A percentile compares a stretch with the other conserved stretches of the same genome.
Conservation (phyloP, 2,329 filamentous ascomycete genomes). For the Colletotrichum sp. region DNA sequence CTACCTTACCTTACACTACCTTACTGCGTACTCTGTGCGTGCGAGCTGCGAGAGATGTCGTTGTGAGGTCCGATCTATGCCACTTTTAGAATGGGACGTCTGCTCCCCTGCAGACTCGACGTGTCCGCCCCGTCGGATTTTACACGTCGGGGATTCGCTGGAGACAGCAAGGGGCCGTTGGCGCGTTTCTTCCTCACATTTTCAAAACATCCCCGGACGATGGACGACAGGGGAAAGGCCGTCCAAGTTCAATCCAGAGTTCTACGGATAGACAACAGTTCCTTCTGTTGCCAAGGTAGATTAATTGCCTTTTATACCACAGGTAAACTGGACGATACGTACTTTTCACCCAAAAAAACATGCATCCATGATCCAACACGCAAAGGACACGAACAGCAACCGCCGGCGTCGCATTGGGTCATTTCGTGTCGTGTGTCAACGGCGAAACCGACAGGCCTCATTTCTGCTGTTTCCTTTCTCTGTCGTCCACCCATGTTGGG, state of each 20-base stretch:
- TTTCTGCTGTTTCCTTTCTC: background rate
- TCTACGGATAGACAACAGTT: background rate
- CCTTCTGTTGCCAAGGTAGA: background rate
- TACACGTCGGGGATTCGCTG: background rate
- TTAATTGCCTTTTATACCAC: background rate
- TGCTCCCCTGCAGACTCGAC: constrained; percentile 3
- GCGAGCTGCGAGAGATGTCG: background rate
- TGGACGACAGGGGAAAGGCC: background rate
- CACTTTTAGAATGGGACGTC: background rate
- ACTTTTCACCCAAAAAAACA: too few species aligned
- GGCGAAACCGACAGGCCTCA: constrained; percentile 1
- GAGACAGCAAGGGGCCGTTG: constrained; percentile 2
- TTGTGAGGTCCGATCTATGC: background rate
- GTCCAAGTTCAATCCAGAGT: background rate
- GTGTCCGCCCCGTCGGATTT: constrained; percentile 5
- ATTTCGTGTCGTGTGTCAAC: constrained; percentile 6
- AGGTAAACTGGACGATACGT: background rate
- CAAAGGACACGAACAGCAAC: background rate
- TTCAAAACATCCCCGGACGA: constrained; percentile 16
- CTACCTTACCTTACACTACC: too few species aligned
- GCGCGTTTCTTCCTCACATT: constrained; percentile 16
- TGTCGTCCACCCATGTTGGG: background rate
- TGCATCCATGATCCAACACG: background rate
- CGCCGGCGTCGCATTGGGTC: constrained; percentile 6
- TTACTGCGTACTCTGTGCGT: background rate